A percentile compares a stretch with the other conserved stretches of the same genome.
These are phyloP conservation scores for Asterophora lycoperdoides DNA, from an alignment of 768 basidiomycete species.

Conservation along the genomic window DNA sequence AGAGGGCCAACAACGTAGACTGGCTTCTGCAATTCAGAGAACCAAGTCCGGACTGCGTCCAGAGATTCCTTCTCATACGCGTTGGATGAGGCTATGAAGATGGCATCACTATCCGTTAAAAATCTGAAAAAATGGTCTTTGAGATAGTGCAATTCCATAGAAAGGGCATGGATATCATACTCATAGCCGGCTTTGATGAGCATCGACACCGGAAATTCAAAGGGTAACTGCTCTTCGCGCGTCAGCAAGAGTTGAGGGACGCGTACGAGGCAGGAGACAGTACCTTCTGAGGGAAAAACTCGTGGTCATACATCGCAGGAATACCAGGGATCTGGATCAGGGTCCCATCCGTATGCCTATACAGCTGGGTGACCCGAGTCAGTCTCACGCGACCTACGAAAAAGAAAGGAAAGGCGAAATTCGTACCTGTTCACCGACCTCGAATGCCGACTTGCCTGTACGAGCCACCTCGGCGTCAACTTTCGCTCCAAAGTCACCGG, in stretches of 20 bases:
- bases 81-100: constrained; percentile 12
- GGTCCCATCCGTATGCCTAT: constrained; percentile 13
- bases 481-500: constrained; percentile 15
- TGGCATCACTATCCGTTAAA: constrained; percentile 10
- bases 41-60: constrained; percentile 14
- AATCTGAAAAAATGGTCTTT: constrained; percentile 1
- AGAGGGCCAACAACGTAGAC: constrained; percentile 19
- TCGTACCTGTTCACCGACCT: constrained; percentile 17
- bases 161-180: neutral
- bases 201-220: neutral
- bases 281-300: constrained; percentile 17
- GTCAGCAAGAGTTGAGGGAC: neutral
- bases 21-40: constrained; percentile 4
- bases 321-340: constrained; percentile 19
- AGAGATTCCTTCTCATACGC: constrained; percentile 17
- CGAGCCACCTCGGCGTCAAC: constrained; percentile 12
- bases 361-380: constrained; percentile 12
- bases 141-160: neutral
- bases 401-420: neutral
- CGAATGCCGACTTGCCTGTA: constrained; percentile 3
- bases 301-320: constrained; percentile 21
- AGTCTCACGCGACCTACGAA: neutral
- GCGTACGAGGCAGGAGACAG: neutral
- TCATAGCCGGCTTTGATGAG: constrained; percentile 2
- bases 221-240: constrained; percentile 1